Percentiles rank a stretch among this genome's conserved stretches.
phyloP scores from a whole-genome alignment of 306 rosid species.

The Morella rubra region DNA sequence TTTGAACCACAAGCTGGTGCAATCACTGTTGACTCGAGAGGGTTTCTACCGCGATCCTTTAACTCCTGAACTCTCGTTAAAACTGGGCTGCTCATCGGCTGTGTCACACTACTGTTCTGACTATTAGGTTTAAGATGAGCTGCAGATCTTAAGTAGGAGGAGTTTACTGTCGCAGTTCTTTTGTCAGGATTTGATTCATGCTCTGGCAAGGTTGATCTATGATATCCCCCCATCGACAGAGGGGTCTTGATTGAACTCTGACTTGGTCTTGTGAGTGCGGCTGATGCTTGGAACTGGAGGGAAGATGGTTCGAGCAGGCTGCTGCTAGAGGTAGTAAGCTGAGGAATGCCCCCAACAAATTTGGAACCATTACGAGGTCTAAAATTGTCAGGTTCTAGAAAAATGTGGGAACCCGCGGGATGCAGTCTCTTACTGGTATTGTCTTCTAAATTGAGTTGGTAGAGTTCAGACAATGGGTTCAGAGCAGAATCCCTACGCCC shows the following conservation, averaged over 20 bases:
- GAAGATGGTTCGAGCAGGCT: constrained; percentile 17
- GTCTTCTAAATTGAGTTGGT: constrained; percentile 4
- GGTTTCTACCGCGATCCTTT: constrained; percentile 9
- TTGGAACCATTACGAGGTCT: not conserved
- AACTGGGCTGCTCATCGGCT: constrained; percentile 2
- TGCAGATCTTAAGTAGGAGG: constrained; percentile 39
- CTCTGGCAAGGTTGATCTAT: constrained; percentile 4
- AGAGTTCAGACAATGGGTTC: not conserved
- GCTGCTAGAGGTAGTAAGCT: not conserved
- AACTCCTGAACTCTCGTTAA: constrained; percentile 14
- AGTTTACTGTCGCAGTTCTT: constrained; percentile 23
- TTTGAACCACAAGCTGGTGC: constrained; percentile 23
- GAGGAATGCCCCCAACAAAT: not conserved
- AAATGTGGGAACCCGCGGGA: not conserved
- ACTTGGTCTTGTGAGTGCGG: constrained; percentile 24
- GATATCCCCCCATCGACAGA: not conserved
- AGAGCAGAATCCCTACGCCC: constrained; percentile 8
- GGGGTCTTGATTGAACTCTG: constrained; percentile 10
- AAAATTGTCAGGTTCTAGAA: not conserved
- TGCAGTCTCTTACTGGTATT: constrained; percentile 8
- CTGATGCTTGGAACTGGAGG: constrained; percentile 10
- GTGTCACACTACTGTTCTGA: constrained; percentile 15
- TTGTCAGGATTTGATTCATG: constrained; percentile 21
- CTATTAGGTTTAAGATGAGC: constrained; percentile 22
- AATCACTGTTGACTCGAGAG: constrained; percentile 13